These are phyloP conservation scores for Gynandropsis gynandra DNA, from an alignment of 345 rosid species.

Conservation along the genomic window DNA sequence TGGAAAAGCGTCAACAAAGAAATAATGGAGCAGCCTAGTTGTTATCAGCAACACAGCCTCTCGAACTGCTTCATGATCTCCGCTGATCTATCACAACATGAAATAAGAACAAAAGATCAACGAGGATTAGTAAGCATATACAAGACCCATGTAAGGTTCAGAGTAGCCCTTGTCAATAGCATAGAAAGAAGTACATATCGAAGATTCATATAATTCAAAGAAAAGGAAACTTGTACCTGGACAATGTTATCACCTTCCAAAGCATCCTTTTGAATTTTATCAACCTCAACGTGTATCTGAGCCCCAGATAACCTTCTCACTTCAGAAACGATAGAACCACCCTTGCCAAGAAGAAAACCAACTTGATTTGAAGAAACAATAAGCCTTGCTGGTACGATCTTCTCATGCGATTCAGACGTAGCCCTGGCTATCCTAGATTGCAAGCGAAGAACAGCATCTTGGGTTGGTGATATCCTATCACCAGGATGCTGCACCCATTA, in stretches of 20 bases:
- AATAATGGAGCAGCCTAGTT: constrained; percentile 51
- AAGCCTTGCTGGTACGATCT: constrained; percentile 43
- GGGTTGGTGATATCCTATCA: constrained; percentile 56
- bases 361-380: constrained; percentile 61
- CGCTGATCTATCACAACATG: constrained; percentile 40
- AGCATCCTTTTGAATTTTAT: constrained; percentile 67
- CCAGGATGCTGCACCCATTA: constrained; percentile 52
- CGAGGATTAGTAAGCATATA: background rate
- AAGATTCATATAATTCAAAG: background rate
- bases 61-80: constrained; percentile 57
- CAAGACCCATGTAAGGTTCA: background rate
- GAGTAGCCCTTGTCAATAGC: background rate
- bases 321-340: constrained; percentile 63
- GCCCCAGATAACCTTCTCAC: constrained; percentile 70
- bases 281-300: constrained; percentile 58
- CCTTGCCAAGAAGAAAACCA: constrained; percentile 77
- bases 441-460: constrained; percentile 73
- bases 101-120: background rate
- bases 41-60: constrained; percentile 73
- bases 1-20: constrained; percentile 49
- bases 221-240: constrained; percentile 40
- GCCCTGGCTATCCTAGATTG: constrained; percentile 51
- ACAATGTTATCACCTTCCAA: constrained; percentile 70
- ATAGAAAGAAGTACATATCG: background rate
- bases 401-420: constrained; percentile 49